phyloP scores from a whole-genome alignment of 345 rosid genomes.

The Anastatica hierochuntica region DNA sequence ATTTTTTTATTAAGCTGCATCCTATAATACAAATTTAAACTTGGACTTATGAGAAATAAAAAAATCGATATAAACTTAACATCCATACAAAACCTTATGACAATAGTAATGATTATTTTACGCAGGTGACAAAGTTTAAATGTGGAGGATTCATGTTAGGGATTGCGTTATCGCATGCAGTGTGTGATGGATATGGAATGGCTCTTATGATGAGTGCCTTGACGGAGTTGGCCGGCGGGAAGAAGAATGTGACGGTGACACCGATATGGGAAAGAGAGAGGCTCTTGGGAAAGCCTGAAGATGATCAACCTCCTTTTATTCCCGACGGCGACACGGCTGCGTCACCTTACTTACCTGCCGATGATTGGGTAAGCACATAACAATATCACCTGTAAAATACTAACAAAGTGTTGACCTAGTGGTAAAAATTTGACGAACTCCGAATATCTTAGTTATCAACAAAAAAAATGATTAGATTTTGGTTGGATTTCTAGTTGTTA shows the following conservation, averaged over 20 bases:
- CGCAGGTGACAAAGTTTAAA: conserved; percentile 39
- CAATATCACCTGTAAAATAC: no score
- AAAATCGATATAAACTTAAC: no score
- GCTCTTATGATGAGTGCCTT: conserved; percentile 33
- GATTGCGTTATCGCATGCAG: conserved; percentile 37
- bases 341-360: conserved; percentile 24
- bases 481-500: no score
- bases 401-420: no score
- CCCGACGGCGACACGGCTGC: conserved; percentile 12
- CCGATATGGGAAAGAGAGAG: conserved; percentile 49
- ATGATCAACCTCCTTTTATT: background rate
- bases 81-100: no score
- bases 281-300: conserved; percentile 9
- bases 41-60: no score
- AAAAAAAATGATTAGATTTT: no score
- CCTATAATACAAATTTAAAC: no score
- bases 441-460: no score
- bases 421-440: no score
- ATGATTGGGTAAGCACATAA: conserved; percentile 10
- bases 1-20: no score
- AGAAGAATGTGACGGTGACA: conserved; percentile 18
- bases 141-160: conserved; percentile 53
- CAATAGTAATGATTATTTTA: no score
- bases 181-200: conserved; percentile 48
- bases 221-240: conserved; percentile 32